Percentiles rank a stretch among this genome's conserved stretches.
phyloP scores from a whole-genome alignment of 1,139 yeast species.

The Schizosaccharomyces versatilis region DNA sequence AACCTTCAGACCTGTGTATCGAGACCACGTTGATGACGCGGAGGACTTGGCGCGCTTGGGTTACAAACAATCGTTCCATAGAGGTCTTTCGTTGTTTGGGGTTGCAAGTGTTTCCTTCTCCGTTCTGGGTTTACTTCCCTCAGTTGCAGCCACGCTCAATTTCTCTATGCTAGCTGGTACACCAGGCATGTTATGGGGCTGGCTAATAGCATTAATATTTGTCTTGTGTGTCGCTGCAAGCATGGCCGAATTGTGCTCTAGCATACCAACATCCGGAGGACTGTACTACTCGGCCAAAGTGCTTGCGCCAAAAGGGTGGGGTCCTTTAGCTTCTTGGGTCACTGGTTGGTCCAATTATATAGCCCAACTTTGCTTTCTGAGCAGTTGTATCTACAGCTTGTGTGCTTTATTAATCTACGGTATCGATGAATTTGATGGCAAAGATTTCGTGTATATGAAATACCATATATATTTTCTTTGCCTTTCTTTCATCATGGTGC shows the following conservation, averaged over 20 bases:
- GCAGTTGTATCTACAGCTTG: constrained; percentile 37
- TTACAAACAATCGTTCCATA: constrained; percentile 48
- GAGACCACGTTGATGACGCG: neutral
- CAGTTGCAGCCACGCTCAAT: constrained; percentile 27
- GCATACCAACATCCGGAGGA: constrained; percentile 55
- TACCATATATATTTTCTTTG: constrained; percentile 34
- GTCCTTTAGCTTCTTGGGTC: constrained; percentile 11
- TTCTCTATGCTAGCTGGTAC: constrained; percentile 12
- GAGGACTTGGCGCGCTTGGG: constrained; percentile 25
- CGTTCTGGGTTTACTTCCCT: constrained; percentile 52
- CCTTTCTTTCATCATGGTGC: constrained; percentile 30
- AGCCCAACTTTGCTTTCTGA: constrained; percentile 30
- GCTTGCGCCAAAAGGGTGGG: constrained; percentile 17
- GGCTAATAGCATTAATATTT: constrained; percentile 7
- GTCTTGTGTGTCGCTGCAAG: constrained; percentile 26
- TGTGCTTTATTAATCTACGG: constrained; percentile 42
- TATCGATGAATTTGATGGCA: constrained; percentile 22
- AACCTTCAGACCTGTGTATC: no score
- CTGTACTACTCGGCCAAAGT: constrained; percentile 20
- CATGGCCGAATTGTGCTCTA: constrained; percentile 40
- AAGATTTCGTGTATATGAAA: constrained; percentile 24
- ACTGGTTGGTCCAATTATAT: constrained; percentile 13
- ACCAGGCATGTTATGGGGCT: constrained; percentile 8
- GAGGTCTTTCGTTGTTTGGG: constrained; percentile 42
- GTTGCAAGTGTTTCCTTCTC: constrained; percentile 34